These are phyloP conservation scores for Backusella liffmaniae DNA, from an alignment of 192 early-diverging fungal species.

Conservation along the genomic window DNA sequence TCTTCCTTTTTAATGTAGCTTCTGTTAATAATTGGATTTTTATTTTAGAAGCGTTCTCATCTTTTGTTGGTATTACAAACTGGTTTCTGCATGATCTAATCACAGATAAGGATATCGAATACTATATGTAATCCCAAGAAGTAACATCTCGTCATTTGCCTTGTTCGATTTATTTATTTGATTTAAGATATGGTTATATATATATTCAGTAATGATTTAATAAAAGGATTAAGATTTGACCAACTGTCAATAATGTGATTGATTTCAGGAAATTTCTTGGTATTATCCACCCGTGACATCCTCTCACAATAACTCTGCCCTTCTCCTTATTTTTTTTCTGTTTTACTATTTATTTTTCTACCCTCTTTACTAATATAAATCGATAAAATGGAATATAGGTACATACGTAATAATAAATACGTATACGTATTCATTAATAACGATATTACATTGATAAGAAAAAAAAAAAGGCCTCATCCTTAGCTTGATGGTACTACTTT, in stretches of 20 bases:
- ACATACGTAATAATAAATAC: background rate
- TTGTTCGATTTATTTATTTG: background rate
- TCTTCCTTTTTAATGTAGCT: background rate
- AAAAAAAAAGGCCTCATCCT: background rate
- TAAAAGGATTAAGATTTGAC: background rate
- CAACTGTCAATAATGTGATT: background rate
- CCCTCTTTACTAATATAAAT: background rate
- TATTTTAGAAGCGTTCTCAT: background rate
- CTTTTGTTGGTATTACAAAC: background rate
- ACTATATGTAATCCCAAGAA: background rate
- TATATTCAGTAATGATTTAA: background rate
- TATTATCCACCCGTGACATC: background rate
- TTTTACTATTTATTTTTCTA: background rate
- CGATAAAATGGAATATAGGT: background rate
- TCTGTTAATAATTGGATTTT: background rate
- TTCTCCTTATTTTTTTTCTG: background rate
- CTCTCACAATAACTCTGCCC: background rate
- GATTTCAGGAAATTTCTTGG: background rate
- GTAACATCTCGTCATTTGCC: too few species aligned
- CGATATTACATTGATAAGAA: background rate
- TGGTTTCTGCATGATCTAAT: background rate
- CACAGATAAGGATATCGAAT: background rate
- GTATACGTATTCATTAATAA: background rate
- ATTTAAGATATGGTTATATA: background rate
- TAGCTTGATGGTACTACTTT: background rate